Conservation (phyloP, 2,329 filamentous ascomycete species). For the Cercospora sp. region DNA sequence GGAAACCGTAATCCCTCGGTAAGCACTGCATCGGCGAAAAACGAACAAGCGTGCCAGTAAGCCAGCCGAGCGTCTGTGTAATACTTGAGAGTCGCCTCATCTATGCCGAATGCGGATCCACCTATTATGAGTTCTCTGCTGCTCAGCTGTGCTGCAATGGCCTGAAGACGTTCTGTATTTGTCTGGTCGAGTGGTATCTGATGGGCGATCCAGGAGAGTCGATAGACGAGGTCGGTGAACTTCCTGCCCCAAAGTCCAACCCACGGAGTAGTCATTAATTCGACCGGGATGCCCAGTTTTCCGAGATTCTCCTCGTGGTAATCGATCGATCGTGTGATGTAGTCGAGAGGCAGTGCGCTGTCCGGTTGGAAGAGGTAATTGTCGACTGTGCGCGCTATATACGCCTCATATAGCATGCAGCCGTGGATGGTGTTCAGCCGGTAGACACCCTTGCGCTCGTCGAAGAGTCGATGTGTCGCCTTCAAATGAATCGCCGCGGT, state of each 20-base stretch:
- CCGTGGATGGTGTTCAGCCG: conserved; percentile 16
- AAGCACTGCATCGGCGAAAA: background rate
- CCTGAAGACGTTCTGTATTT: background rate
- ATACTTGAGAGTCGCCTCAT: background rate
- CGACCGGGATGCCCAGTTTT: background rate
- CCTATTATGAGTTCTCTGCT: background rate
- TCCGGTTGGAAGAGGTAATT: conserved; percentile 25
- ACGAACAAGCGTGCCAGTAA: conserved; percentile 4
- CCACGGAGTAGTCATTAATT: background rate
- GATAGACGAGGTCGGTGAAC: background rate
- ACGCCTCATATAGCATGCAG: conserved; percentile 26
- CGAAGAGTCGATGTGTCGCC: conserved; percentile 6
- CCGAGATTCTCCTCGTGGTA: background rate
- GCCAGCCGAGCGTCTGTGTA: background rate
- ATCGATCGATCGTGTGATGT: background rate
- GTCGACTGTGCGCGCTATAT: conserved; percentile 23
- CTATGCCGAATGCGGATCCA: background rate
- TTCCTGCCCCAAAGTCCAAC: background rate
- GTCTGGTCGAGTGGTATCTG: background rate
- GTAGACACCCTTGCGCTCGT: background rate
- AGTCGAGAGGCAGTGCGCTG: conserved; percentile 15
- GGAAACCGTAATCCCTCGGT: background rate
- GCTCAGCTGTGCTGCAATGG: background rate
- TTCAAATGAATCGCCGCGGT: background rate
- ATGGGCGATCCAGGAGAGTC: conserved; percentile 9